A percentile compares a stretch with the other conserved stretches of the same genome.
These are phyloP conservation scores for Neonectria faginata DNA, from an alignment of 2,329 filamentous ascomycete species.

Conservation along the genomic window DNA sequence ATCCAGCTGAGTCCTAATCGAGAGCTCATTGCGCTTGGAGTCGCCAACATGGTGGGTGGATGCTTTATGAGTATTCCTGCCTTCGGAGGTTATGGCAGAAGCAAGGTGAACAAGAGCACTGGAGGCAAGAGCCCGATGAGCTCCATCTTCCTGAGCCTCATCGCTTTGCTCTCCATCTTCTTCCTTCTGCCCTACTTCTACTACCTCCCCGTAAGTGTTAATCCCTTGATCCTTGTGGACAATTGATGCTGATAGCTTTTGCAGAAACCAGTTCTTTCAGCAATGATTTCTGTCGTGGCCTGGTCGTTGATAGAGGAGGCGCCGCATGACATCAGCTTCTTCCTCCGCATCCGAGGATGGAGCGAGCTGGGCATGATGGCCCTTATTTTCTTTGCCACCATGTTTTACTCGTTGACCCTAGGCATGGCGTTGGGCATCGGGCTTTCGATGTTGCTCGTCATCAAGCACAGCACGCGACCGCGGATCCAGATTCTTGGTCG, in stretches of 20 bases:
- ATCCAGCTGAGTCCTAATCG: conserved; percentile 91
- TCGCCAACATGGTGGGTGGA: conserved; percentile 90
- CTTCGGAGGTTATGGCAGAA: conserved; percentile 95
- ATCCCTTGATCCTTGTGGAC: background rate
- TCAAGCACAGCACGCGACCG: conserved; percentile 89
- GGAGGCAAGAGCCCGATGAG: conserved; percentile 95
- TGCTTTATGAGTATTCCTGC: conserved; percentile 93
- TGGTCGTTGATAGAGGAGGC: conserved; percentile 96
- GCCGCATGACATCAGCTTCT: conserved; percentile 92
- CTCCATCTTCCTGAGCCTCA: conserved; percentile 84
- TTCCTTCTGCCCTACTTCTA: conserved; percentile 93
- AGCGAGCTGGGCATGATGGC: conserved; percentile 88
- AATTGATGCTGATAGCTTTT: conserved; percentile 16
- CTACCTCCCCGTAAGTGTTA: conserved; percentile 83
- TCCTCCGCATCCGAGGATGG: conserved; percentile 86
- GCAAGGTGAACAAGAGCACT: conserved; percentile 93
- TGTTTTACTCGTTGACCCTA: conserved; percentile 93
- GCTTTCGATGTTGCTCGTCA: conserved; percentile 87
- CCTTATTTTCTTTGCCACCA: conserved; percentile 89
- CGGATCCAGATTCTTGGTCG: conserved; percentile 96
- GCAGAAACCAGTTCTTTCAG: conserved; percentile 90
- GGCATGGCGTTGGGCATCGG: conserved; percentile 96
- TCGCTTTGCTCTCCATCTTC: conserved; percentile 83
- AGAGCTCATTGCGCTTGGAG: conserved; percentile 90
- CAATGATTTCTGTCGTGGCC: conserved; percentile 96